Conservation (phyloP, 2,329 filamentous ascomycete genomes). For the Botrytis fragariae region DNA sequence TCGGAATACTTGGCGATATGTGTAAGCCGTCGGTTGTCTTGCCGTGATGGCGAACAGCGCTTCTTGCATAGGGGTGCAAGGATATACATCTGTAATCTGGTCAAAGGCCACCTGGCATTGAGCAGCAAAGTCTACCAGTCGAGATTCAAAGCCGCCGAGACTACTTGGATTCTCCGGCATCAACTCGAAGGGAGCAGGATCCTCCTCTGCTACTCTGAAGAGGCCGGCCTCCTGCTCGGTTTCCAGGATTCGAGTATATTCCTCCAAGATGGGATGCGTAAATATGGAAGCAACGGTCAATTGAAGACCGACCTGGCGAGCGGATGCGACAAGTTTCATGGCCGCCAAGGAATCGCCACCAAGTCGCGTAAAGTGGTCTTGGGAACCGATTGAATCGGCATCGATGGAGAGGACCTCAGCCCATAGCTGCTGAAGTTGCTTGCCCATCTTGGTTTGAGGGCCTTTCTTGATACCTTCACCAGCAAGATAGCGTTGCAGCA, state of each 20-base stretch:
- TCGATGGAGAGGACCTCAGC: slow-evolving; percentile 20
- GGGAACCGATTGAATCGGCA: slow-evolving; percentile 23
- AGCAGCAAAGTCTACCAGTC: slow-evolving; percentile 28
- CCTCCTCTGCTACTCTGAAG: slow-evolving; percentile 19
- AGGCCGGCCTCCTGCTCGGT: no score
- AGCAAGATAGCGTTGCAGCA: no score
- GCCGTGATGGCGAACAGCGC: slow-evolving; percentile 40
- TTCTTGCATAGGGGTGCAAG: slow-evolving; percentile 41
- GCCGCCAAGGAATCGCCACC: slow-evolving; percentile 39
- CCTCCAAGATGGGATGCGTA: slow-evolving; percentile 40
- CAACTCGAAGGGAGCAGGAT: slow-evolving; percentile 40
- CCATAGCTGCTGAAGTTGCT: slow-evolving; percentile 15
- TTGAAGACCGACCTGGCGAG: slow-evolving; percentile 31
- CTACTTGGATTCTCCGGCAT: slow-evolving; percentile 17
- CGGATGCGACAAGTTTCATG: slow-evolving; percentile 45
- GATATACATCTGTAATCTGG: slow-evolving; percentile 41
- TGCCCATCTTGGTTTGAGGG: no score
- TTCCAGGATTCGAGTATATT: no score
- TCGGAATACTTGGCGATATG: slow-evolving; percentile 34
- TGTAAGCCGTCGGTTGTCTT: slow-evolving; percentile 39
- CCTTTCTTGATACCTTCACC: no score
- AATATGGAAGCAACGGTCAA: slow-evolving; percentile 46
- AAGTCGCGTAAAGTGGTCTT: slow-evolving; percentile 42
- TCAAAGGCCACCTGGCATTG: not conserved
- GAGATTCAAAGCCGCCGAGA: slow-evolving; percentile 20